Evolutionary conservation across 2,329 filamentous ascomycete genomes (phyloP).

Genomic region (Curvularia verruculosa): DNA sequence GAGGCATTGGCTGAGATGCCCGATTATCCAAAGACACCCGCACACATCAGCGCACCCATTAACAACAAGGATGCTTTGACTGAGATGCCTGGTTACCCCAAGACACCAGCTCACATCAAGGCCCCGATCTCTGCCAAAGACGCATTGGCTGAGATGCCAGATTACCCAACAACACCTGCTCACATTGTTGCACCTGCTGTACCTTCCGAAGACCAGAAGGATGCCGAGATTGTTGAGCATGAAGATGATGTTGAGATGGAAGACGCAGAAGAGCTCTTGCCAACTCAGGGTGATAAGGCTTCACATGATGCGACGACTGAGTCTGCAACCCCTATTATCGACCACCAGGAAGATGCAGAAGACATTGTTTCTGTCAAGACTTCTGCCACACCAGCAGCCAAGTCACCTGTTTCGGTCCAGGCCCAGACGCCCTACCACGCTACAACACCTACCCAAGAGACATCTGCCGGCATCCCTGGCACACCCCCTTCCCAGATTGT

Average conservation of each 20-base stretch:
- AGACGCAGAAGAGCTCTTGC: conserved; percentile 3
- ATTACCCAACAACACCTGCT: conserved; percentile 9
- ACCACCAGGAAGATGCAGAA: background rate
- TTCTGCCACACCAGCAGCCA: conserved; percentile 8
- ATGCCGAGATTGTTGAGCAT: background rate
- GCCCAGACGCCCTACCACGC: conserved; percentile 4
- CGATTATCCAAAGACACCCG: conserved; percentile 22
- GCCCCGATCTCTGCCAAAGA: background rate
- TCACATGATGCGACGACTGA: background rate
- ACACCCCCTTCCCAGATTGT: conserved; percentile 17
- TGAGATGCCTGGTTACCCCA: conserved; percentile 24
- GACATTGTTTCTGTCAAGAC: background rate
- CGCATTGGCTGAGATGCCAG: conserved; percentile 5
- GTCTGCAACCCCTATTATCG: background rate
- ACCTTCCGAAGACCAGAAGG: background rate
- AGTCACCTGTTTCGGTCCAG: background rate
- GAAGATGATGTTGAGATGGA: conserved; percentile 7
- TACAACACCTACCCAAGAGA: conserved; percentile 6
- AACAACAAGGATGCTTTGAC: conserved; percentile 14
- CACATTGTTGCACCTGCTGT: conserved; percentile 4
- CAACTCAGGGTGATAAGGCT: conserved; percentile 2
- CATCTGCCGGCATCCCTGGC: conserved; percentile 3
- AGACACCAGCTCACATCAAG: conserved; percentile 19
- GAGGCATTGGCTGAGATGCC: conserved; percentile 10
- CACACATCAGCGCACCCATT: conserved; percentile 13